Conservation (phyloP, 371 early-diverging fungal species). For the Mortierella sp. region DNA sequence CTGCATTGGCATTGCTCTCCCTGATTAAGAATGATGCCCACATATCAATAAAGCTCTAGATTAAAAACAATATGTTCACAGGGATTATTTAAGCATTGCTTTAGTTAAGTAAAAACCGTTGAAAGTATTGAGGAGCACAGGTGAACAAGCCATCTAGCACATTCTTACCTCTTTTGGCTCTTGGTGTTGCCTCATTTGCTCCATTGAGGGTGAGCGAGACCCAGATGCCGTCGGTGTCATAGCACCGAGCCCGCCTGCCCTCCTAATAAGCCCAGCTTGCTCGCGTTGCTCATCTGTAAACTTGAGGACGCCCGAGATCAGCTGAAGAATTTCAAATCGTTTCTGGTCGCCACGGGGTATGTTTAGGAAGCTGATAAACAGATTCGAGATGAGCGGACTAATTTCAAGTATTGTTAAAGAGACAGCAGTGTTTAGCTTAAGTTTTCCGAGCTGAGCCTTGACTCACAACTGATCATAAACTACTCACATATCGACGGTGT, state of each 20-base stretch:
- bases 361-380: slow-evolving; percentile 86
- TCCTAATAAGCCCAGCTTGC: slow-evolving; percentile 84
- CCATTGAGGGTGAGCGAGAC: slow-evolving; percentile 56
- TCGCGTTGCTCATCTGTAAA: slow-evolving; percentile 89
- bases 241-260: slow-evolving; percentile 56
- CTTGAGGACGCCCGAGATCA: slow-evolving; percentile 90
- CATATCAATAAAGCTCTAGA: slow-evolving; percentile 54
- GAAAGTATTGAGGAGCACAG: no score
- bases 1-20: slow-evolving; percentile 47
- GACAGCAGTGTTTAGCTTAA: not conserved
- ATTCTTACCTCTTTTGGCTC: slow-evolving; percentile 51
- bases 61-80: no score
- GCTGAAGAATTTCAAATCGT: slow-evolving; percentile 87
- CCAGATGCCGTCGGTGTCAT: slow-evolving; percentile 54
- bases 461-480: not conserved
- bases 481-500: slow-evolving; percentile 79
- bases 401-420: not conserved
- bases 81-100: no score
- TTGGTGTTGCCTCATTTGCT: slow-evolving; percentile 56
- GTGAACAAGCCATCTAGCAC: not conserved
- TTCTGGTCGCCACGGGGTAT: slow-evolving; percentile 90
- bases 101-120: no score
- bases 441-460: not conserved
- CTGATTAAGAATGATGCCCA: slow-evolving; percentile 55
- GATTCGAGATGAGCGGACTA: slow-evolving; percentile 87